Conservation (phyloP, 176 grass and related monocot genomes). For the Lolium perenne region DNA sequence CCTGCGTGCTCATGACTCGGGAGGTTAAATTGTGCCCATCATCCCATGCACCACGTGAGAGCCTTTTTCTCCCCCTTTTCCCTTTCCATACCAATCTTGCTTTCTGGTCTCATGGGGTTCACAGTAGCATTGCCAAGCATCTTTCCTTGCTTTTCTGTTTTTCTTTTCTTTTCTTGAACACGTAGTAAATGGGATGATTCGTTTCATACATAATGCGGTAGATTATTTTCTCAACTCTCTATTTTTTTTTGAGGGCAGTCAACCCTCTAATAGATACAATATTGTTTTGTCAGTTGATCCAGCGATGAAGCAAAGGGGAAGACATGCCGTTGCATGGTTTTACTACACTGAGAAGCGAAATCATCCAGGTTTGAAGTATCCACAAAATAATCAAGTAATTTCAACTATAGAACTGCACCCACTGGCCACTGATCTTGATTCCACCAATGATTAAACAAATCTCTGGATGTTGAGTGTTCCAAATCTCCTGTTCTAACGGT, state of each 20-base stretch:
- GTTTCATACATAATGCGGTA: not conserved
- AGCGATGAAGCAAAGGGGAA: constrained; percentile 28
- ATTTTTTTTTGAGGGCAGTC: not conserved
- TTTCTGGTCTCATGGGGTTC: not conserved
- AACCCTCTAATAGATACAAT: too few relatives aligned
- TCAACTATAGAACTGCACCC: constrained; percentile 31
- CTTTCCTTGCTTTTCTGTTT: not conserved
- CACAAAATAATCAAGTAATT: not conserved
- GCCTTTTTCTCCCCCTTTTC: not conserved
- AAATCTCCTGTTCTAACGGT: constrained; percentile 43
- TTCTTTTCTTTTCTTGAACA: not conserved
- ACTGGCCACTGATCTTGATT: constrained; percentile 18
- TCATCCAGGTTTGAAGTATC: not conserved
- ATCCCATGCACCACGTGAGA: constrained; percentile 46
- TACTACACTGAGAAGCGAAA: constrained; percentile 35
- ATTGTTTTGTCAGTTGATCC: constrained; percentile 6
- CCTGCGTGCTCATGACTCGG: constrained; percentile 6
- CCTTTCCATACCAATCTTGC: constrained; percentile 25
- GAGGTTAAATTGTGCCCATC: constrained; percentile 43
- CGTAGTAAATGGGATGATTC: not conserved
- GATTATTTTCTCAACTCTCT: constrained; percentile 4
- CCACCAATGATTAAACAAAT: constrained; percentile 39
- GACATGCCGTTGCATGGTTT: constrained; percentile 41
- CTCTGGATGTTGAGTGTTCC: not conserved
- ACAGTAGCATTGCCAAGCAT: not conserved